A percentile compares a stretch with the other conserved stretches of the same genome.
Conservation (phyloP, 768 basidiomycete genomes). For the Amanita inopinata region DNA sequence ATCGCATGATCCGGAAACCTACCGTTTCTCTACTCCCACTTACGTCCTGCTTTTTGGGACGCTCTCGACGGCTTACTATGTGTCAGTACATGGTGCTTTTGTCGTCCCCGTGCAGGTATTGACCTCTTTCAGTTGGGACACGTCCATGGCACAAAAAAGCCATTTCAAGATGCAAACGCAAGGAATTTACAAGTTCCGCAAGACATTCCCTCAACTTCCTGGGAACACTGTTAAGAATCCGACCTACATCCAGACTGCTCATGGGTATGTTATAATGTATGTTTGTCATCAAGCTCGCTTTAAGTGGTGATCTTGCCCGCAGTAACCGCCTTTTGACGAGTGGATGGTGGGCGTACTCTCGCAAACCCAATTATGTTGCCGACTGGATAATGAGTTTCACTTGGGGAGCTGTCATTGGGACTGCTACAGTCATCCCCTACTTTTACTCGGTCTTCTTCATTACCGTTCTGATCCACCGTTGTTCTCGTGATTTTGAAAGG, state of each 20-base stretch:
- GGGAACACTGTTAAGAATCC: constrained; percentile 78
- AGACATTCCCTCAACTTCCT: constrained; percentile 91
- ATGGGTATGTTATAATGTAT: constrained; percentile 48
- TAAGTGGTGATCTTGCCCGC: not conserved
- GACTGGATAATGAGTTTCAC: constrained; percentile 83
- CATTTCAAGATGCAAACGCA: constrained; percentile 96
- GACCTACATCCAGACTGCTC: constrained; percentile 84
- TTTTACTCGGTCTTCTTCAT: constrained; percentile 98
- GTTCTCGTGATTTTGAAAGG: constrained; percentile 91
- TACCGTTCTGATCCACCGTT: constrained; percentile 83
- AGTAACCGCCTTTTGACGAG: constrained; percentile 86
- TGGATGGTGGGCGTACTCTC: constrained; percentile 91
- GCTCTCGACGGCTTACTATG: constrained; percentile 76
- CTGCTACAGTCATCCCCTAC: constrained; percentile 79
- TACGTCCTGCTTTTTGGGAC: constrained; percentile 68
- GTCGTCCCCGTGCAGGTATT: constrained; percentile 4
- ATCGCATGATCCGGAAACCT: constrained; percentile 80
- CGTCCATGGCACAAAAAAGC: constrained; percentile 93
- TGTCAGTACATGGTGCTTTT: constrained; percentile 41
- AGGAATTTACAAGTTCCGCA: constrained; percentile 76
- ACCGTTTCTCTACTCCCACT: constrained; percentile 72
- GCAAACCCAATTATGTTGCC: constrained; percentile 96
- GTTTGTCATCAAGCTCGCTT: not conserved
- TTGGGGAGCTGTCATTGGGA: constrained; percentile 76
- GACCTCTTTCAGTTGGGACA: constrained; percentile 62